These are phyloP conservation scores for Talaromyces rugulosus DNA, from an alignment of 2,329 filamentous ascomycete species.

Conservation along the genomic window DNA sequence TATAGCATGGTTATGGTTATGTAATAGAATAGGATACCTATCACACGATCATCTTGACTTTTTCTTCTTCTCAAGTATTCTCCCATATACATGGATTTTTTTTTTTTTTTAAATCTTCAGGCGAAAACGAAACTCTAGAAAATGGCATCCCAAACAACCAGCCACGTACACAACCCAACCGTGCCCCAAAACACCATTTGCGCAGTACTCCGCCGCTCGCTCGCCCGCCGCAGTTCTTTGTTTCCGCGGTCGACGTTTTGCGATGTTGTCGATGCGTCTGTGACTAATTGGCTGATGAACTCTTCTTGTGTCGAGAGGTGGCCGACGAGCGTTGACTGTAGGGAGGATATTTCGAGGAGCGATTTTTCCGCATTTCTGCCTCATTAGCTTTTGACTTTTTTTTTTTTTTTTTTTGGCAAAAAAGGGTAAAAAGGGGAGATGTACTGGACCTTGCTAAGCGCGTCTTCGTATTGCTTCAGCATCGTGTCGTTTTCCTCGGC, in stretches of 20 bases:
- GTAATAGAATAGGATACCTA: background rate
- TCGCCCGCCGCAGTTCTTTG: conserved; percentile 81
- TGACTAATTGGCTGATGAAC: conserved; percentile 82
- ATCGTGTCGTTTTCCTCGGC: conserved; percentile 89
- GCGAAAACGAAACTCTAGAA: conserved; percentile 32
- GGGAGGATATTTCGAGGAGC: conserved; percentile 83
- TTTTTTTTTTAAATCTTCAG: too few species aligned
- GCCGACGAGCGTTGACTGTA: conserved; percentile 82
- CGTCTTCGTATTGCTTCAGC: conserved; percentile 88
- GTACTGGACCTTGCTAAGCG: conserved; percentile 89
- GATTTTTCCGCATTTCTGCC: conserved; percentile 83
- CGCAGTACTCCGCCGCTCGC: conserved; percentile 65
- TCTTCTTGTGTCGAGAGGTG: conserved; percentile 83
- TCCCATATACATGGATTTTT: too few species aligned
- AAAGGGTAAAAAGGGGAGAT: conserved; percentile 31
- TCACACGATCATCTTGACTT: background rate
- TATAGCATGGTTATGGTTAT: background rate
- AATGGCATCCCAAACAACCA: conserved; percentile 74
- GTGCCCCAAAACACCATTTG: conserved; percentile 78
- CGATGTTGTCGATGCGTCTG: conserved; percentile 74
- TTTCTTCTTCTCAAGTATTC: background rate
- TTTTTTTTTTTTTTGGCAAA: background rate
- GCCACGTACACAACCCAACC: conserved; percentile 66
- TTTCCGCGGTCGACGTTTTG: conserved; percentile 89
- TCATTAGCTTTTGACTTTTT: background rate